Conservation (phyloP, 768 basidiomycete genomes). For the Termitomyces sp. region DNA sequence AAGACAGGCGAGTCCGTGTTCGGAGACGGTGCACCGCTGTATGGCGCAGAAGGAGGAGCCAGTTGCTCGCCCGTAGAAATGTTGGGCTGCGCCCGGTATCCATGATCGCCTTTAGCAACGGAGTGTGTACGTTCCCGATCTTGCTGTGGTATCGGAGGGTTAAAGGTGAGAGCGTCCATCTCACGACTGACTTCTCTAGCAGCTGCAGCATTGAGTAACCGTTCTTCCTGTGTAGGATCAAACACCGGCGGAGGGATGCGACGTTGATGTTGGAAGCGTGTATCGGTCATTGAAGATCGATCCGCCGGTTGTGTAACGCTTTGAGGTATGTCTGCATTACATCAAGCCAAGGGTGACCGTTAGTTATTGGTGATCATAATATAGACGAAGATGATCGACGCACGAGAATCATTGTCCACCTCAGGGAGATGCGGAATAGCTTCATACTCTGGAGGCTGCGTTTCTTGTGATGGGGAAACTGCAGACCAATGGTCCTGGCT, state of each 20-base stretch:
- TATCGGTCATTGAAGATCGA: constrained; percentile 5
- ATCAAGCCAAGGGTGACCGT: background rate
- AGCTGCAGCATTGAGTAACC: constrained; percentile 57
- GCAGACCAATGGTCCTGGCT: background rate
- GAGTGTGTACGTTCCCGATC: constrained; percentile 14
- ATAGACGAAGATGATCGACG: background rate
- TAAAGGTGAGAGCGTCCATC: constrained; percentile 47
- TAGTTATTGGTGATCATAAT: background rate
- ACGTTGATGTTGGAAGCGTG: constrained; percentile 14
- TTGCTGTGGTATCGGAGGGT: constrained; percentile 17
- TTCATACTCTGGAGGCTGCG: constrained; percentile 13
- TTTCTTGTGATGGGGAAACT: background rate
- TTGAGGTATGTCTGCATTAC: background rate
- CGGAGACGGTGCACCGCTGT: constrained; percentile 32
- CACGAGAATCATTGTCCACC: background rate
- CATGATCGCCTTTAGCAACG: constrained; percentile 12
- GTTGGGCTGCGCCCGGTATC: background rate
- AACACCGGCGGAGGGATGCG: constrained; percentile 35
- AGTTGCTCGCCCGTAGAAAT: constrained; percentile 12
- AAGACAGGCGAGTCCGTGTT: constrained; percentile 20
- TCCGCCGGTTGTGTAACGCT: background rate
- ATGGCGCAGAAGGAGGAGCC: constrained; percentile 36
- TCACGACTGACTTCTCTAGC: constrained; percentile 66
- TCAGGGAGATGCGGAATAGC: constrained; percentile 2
- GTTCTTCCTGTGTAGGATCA: constrained; percentile 43